phyloP scores from a whole-genome alignment of 306 rosid species.

The peach (Prunus persica) region DNA sequence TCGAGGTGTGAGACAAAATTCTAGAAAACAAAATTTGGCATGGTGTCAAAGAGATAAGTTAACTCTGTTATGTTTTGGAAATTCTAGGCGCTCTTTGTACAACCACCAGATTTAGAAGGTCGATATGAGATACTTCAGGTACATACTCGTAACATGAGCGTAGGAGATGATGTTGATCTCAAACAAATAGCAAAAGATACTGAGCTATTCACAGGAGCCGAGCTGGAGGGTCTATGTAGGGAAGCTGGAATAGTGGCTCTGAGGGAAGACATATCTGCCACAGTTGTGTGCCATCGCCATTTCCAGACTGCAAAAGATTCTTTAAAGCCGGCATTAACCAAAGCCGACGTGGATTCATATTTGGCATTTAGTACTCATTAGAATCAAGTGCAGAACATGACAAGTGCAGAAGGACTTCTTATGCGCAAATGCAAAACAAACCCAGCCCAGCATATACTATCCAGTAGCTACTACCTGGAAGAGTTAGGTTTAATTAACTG shows the following conservation, averaged over 20 bases:
- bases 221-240: conserved; percentile 73
- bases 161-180: conserved; percentile 61
- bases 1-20: not conserved
- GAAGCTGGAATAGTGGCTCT: conserved; percentile 88
- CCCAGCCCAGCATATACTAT: conserved; percentile 17
- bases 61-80: conserved; percentile 8
- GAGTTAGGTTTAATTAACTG: not conserved
- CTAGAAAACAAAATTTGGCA: not conserved
- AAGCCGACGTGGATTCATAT: conserved; percentile 46
- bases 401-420: not conserved
- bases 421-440: conserved; percentile 22
- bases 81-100: conserved; percentile 80
- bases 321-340: conserved; percentile 63
- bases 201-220: conserved; percentile 89
- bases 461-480: conserved; percentile 36
- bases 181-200: conserved; percentile 64
- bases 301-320: conserved; percentile 59
- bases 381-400: conserved; percentile 21
- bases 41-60: not conserved
- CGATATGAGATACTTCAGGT: conserved; percentile 73
- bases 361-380: conserved; percentile 15
- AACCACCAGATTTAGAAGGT: conserved; percentile 86
- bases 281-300: conserved; percentile 55
- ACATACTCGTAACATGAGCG: conserved; percentile 65
- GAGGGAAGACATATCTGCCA: conserved; percentile 69